These are phyloP conservation scores for Porcisia deanei DNA, from an alignment of 208 protist species.

Conservation along the genomic window DNA sequence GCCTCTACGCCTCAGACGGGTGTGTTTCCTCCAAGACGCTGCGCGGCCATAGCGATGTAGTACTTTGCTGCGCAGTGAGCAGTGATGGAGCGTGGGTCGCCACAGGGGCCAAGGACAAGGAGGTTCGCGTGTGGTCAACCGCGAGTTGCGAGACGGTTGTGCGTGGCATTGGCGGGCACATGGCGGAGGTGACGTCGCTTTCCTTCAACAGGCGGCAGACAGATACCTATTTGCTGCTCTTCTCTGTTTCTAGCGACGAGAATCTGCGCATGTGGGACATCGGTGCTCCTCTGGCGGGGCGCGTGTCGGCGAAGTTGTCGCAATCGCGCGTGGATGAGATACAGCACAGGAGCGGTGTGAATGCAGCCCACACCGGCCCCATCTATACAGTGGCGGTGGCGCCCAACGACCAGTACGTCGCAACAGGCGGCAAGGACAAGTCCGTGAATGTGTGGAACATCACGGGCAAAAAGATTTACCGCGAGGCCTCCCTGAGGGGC, in stretches of 20 bases:
- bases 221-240: conserved; percentile 68
- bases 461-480: conserved; percentile 78
- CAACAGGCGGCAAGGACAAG: conserved; percentile 92
- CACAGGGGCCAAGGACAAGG: conserved; percentile 81
- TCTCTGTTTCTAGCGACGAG: conserved; percentile 80
- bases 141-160: conserved; percentile 62
- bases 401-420: conserved; percentile 90
- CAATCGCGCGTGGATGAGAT: conserved; percentile 21
- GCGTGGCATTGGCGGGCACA: conserved; percentile 71
- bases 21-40: conserved; percentile 69
- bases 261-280: conserved; percentile 87
- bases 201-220: conserved; percentile 72
- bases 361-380: conserved; percentile 72
- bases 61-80: conserved; percentile 82
- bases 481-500: conserved; percentile 75
- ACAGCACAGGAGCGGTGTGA: conserved; percentile 66
- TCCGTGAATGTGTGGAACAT: conserved; percentile 80
- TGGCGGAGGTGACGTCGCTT: conserved; percentile 78
- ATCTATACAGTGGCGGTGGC: conserved; percentile 81
- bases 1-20: conserved; percentile 55
- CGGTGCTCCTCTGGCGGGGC: conserved; percentile 35
- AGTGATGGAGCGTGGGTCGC: conserved; percentile 68
- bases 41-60: conserved; percentile 81
- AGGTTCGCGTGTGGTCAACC: conserved; percentile 88
- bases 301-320: neutral